phyloP scores from a whole-genome alignment of 257 asterid species.

The Gentiana straminea region DNA sequence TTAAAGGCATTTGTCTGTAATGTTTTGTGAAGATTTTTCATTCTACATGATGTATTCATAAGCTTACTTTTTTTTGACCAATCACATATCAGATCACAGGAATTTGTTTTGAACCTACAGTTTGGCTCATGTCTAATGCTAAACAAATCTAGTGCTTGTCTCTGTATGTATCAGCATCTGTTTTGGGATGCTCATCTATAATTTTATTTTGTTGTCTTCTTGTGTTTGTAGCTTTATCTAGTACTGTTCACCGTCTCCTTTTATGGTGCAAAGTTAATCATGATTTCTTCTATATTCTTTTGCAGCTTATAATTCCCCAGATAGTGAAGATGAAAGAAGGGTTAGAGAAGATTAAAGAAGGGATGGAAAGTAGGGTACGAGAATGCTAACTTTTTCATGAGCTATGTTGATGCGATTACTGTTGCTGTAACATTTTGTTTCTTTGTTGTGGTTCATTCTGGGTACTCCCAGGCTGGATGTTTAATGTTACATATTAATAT shows the following conservation, averaged over 20 bases:
- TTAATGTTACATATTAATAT: neutral
- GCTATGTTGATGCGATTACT: neutral
- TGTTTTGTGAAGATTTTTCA: neutral
- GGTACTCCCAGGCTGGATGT: neutral
- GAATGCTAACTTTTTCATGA: constrained; percentile 12
- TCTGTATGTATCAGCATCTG: too few relatives aligned
- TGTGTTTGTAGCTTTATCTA: too few relatives aligned
- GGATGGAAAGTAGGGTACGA: constrained; percentile 63
- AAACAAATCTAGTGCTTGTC: too few relatives aligned
- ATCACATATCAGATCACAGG: too few relatives aligned
- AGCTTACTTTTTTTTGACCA: too few relatives aligned
- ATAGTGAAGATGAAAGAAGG: constrained; percentile 15
- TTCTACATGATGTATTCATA: too few relatives aligned
- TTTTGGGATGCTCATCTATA: too few relatives aligned
- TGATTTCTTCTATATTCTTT: constrained; percentile 16
- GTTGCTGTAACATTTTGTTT: neutral
- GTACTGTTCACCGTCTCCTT: too few relatives aligned
- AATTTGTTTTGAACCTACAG: too few relatives aligned
- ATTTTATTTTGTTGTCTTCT: too few relatives aligned
- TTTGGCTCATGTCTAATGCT: too few relatives aligned
- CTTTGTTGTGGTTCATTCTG: neutral
- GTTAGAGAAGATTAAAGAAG: constrained; percentile 54
- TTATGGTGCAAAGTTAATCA: neutral
- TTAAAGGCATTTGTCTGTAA: neutral
- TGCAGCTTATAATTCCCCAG: constrained; percentile 68